Evolutionary conservation across 2,329 filamentous ascomycete species (phyloP), one percentile per base, ranked within the genome.

Genomic region (Neurospora crassa): DNA sequence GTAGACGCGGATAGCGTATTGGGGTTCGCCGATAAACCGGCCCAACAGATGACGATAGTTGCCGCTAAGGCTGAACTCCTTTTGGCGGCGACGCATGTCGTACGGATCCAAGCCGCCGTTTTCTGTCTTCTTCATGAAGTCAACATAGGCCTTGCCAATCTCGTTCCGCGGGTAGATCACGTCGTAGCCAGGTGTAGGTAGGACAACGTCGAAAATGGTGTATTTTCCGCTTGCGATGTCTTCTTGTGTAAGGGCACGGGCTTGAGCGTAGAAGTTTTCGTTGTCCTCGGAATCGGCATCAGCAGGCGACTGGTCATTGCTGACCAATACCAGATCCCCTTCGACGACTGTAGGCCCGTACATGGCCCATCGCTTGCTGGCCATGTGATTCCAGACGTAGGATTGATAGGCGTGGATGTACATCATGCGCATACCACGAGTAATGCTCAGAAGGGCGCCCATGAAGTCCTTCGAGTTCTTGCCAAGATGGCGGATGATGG

Each of bases 341-440:
- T 91, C 88, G 16, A 97, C 86, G 18, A 97, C 92, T 70, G 85
- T 86, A 72, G 85, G 81, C 69, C 94, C 94, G 78, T 91, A 91
- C 2, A 88, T 83, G 59, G 89, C 87, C 91, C 93, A 97, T 67
- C 96, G 91, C 76, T 91, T 89, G 74, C 92, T 93, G 1, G 89
- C 92, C 14, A 89, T 92, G 75, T 89, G 88, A 82, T 99, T 99
- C 95, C 95, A 99, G 10, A 99, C 90, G 45, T 94, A 88, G 6
- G 92, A 97, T 80, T 99, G 96, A 81, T 97, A 98, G 5, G 96
- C 95, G 80, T 99, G 96, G 18, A 97, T 90, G 79, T 98, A 99
- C 92, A 99, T 97, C 72, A 93, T 88, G 63, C 94, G 89, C 76
- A 98, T 84, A 68, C 92, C 93, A 20, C 94, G 88, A 34, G 91